Conservation (phyloP, 2,329 filamentous ascomycete genomes). For the Microsporum ferrugineum region DNA sequence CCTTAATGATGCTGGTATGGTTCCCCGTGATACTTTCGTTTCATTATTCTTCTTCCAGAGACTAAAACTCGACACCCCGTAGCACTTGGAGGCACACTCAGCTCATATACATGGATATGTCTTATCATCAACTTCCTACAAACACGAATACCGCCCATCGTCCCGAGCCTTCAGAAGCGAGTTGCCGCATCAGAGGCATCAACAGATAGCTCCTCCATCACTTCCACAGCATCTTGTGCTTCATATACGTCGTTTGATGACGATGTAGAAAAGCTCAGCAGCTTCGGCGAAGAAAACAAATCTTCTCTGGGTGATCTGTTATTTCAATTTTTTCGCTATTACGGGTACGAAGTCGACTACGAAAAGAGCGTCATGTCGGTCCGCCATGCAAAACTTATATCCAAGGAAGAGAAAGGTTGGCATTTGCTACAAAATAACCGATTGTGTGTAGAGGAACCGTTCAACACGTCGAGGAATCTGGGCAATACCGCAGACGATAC, state of each 20-base stretch:
- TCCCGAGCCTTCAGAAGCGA: constrained; percentile 69
- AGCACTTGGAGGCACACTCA: constrained; percentile 89
- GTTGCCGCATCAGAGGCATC: constrained; percentile 42
- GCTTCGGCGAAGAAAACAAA: constrained; percentile 67
- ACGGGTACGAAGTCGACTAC: constrained; percentile 87
- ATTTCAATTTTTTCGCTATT: constrained; percentile 91
- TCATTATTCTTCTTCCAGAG: background rate
- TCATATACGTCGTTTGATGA: constrained; percentile 61
- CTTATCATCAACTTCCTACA: constrained; percentile 95
- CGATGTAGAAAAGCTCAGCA: constrained; percentile 61
- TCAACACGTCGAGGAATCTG: constrained; percentile 78
- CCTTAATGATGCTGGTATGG: constrained; percentile 87
- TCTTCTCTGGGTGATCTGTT: constrained; percentile 75
- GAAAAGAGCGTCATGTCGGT: constrained; percentile 76
- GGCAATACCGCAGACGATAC: constrained; percentile 95
- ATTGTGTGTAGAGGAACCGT: constrained; percentile 91
- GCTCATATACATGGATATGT: constrained; percentile 99
- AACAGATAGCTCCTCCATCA: constrained; percentile 51
- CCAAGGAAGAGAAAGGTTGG: constrained; percentile 83
- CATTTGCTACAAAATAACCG: constrained; percentile 66
- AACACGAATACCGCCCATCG: constrained; percentile 66
- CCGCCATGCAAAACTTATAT: constrained; percentile 63
- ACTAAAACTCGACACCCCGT: constrained; percentile 5
- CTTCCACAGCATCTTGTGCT: background rate
- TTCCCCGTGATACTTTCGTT: background rate